phyloP scores from a whole-genome alignment of 2,329 filamentous ascomycete species.

The Claviceps citrina region DNA sequence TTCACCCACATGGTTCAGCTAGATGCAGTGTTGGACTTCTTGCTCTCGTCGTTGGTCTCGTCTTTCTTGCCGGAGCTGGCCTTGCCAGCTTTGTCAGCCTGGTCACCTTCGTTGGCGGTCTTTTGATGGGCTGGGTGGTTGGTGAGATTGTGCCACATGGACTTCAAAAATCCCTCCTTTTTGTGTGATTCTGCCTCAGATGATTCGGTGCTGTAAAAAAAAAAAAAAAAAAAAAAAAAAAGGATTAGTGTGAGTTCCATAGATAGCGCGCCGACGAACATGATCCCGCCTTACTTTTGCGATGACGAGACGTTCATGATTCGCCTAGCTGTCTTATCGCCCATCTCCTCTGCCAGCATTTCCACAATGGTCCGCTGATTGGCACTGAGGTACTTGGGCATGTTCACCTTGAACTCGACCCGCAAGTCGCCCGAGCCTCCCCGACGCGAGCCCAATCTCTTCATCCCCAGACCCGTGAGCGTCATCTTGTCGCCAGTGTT shows the following conservation, averaged over 20 bases:
- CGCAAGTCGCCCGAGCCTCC: slow-evolving; percentile 64
- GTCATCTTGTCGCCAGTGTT: slow-evolving; percentile 86
- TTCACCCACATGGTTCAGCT: slow-evolving; percentile 13
- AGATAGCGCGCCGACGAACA: no score
- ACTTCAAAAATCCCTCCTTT: slow-evolving; percentile 82
- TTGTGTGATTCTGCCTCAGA: slow-evolving; percentile 40
- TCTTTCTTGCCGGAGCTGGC: slow-evolving; percentile 7
- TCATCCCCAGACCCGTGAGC: slow-evolving; percentile 85
- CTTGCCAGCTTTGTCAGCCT: slow-evolving; percentile 12
- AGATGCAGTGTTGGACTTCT: slow-evolving; percentile 22
- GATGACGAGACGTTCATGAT: slow-evolving; percentile 61
- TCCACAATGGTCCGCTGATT: slow-evolving; percentile 90
- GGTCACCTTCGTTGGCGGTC: slow-evolving; percentile 14
- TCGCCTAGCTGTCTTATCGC: slow-evolving; percentile 77
- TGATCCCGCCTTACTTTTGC: slow-evolving; percentile 5
- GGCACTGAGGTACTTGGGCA: slow-evolving; percentile 84
- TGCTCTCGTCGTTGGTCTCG: slow-evolving; percentile 7
- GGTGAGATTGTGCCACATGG: slow-evolving; percentile 84
- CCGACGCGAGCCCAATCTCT: slow-evolving; percentile 55
- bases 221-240: not conserved
- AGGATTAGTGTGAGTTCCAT: no score
- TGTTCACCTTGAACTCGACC: slow-evolving; percentile 86
- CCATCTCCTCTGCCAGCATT: slow-evolving; percentile 93
- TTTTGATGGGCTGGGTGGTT: slow-evolving; percentile 48
- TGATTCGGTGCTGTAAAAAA: slow-evolving; percentile 5